A percentile compares a stretch with the other conserved stretches of the same genome.
These are phyloP conservation scores for Dictyostelium firmibasis DNA, from an alignment of 78 protist genomes.

Conservation along the genomic window DNA sequence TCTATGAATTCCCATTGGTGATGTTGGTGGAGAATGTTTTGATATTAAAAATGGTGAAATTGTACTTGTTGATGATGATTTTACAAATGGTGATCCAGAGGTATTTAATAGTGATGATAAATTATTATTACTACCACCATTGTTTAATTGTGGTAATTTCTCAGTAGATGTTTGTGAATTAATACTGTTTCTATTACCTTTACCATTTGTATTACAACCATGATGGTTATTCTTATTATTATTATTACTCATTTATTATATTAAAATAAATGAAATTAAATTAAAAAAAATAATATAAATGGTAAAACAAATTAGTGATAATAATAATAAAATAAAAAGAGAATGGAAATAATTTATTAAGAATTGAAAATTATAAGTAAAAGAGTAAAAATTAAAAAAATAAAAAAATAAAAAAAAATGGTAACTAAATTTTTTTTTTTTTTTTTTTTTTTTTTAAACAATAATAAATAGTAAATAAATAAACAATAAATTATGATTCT, in stretches of 20 bases:
- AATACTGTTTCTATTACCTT: neutral
- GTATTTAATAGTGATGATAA: neutral
- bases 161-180: neutral
- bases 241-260: neutral
- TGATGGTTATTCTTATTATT: neutral
- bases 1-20: constrained; percentile 15
- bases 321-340: too few relatives aligned
- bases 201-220: neutral
- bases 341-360: neutral
- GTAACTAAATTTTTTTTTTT: too few relatives aligned
- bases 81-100: neutral
- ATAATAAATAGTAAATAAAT: neutral
- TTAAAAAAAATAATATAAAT: neutral
- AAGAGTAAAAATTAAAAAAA: too few relatives aligned
- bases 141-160: neutral
- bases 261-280: neutral
- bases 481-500: neutral
- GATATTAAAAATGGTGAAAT: constrained; percentile 21
- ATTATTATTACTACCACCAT: neutral
- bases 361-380: neutral
- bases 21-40: neutral
- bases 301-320: too few relatives aligned
- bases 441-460: too few relatives aligned
- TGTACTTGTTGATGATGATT: neutral
- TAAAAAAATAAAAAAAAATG: neutral